Conservation (phyloP, 2,329 filamentous ascomycete genomes). For the Waltergamsia citrina region DNA sequence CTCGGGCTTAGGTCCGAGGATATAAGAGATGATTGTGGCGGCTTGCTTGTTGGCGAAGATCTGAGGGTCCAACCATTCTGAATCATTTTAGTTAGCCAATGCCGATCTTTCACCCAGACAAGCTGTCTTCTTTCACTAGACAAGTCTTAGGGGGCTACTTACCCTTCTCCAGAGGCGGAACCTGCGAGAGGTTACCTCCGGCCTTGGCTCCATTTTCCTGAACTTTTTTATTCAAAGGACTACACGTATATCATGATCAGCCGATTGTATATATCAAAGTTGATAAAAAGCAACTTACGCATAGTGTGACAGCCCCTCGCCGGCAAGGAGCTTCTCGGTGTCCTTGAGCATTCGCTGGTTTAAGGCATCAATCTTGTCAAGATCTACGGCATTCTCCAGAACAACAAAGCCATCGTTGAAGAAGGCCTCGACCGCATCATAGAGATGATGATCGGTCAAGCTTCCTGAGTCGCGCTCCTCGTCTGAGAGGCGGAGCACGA, state of each 20-base stretch:
- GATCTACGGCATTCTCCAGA: conserved; percentile 13
- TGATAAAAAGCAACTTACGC: conserved; percentile 2
- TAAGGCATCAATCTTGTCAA: conserved; percentile 15
- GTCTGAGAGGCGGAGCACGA: conserved; percentile 9
- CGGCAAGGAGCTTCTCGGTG: conserved; percentile 10
- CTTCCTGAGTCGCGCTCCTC: conserved; percentile 13
- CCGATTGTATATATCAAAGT: too few relatives aligned
- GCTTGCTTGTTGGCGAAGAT: conserved; percentile 17
- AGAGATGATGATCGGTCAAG: conserved; percentile 13
- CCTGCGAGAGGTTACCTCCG: conserved; percentile 13
- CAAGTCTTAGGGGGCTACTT: too few relatives aligned
- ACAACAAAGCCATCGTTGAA: conserved; percentile 14
- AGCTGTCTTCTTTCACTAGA: too few relatives aligned
- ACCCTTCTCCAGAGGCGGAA: conserved; percentile 11
- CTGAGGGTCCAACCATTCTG: conserved; percentile 13
- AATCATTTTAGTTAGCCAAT: background rate
- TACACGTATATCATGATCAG: background rate
- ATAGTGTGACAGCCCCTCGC: conserved; percentile 9
- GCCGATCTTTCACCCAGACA: background rate
- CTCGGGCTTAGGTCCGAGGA: conserved; percentile 11
- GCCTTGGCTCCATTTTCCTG: conserved; percentile 9
- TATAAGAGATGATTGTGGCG: conserved; percentile 9
- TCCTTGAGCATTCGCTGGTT: conserved; percentile 13
- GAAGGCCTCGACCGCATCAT: conserved; percentile 14
- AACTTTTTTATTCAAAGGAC: conserved; percentile 10